phyloP scores from a whole-genome alignment of 2,329 filamentous ascomycete species.

The Exserohilum rostratum region DNA sequence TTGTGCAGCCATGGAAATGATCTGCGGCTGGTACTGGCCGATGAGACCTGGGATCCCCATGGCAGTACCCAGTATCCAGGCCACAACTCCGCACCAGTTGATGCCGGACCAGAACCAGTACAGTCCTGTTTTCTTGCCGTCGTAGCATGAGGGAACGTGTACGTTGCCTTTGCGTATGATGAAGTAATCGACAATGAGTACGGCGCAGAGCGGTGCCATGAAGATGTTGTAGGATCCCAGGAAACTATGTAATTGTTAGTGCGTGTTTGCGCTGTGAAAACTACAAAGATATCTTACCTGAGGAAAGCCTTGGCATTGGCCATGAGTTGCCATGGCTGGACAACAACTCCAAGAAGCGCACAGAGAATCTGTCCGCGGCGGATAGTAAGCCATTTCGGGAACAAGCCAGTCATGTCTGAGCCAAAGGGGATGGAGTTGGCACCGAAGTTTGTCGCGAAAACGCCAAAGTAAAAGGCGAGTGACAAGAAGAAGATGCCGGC shows the following conservation, averaged over 20 bases:
- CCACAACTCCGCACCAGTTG: slow-evolving; percentile 42
- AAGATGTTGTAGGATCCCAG: slow-evolving; percentile 52
- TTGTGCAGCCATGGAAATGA: slow-evolving; percentile 40
- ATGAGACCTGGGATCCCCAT: slow-evolving; percentile 46
- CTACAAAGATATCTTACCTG: slow-evolving; percentile 4
- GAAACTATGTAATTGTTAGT: slow-evolving; percentile 41
- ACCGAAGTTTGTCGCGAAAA: slow-evolving; percentile 53
- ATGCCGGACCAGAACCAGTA: slow-evolving; percentile 43
- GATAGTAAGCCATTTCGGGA: slow-evolving; percentile 54
- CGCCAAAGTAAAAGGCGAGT: slow-evolving; percentile 47
- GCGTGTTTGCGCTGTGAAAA: background rate
- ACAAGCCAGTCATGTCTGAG: slow-evolving; percentile 51
- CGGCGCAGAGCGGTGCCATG: slow-evolving; percentile 49
- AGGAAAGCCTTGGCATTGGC: slow-evolving; percentile 50
- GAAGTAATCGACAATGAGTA: slow-evolving; percentile 51
- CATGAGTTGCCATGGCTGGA: slow-evolving; percentile 54
- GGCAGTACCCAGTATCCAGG: slow-evolving; percentile 37
- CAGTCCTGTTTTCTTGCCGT: slow-evolving; percentile 24
- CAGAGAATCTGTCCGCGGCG: slow-evolving; percentile 52
- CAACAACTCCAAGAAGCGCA: slow-evolving; percentile 43
- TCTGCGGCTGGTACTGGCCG: slow-evolving; percentile 38
- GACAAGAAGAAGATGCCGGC: slow-evolving; percentile 50
- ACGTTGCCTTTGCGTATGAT: slow-evolving; percentile 50
- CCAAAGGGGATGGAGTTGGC: slow-evolving; percentile 52
- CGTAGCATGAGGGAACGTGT: slow-evolving; percentile 49